These are phyloP conservation scores for Sclerotinia trifoliorum DNA, from an alignment of 2,329 filamentous ascomycete species.

Conservation along the genomic window DNA sequence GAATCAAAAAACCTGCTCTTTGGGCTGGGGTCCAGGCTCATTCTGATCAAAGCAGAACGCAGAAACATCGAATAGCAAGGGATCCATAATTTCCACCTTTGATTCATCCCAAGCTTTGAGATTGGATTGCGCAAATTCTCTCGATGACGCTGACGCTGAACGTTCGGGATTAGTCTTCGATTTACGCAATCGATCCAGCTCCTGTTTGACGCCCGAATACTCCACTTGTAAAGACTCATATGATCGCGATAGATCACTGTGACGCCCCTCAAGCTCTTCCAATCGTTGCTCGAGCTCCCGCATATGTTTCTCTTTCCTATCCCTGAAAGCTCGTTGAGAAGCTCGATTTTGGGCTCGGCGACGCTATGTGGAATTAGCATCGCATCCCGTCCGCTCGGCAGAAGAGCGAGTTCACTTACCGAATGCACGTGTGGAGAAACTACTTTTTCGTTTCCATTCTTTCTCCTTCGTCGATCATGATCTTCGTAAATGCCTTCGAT, in stretches of 20 bases:
- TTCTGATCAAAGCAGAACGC: conserved; percentile 39
- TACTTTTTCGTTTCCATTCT: conserved; percentile 36
- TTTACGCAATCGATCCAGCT: conserved; percentile 37
- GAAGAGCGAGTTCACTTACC: conserved; percentile 28
- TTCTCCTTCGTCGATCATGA: conserved; percentile 38
- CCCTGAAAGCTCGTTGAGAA: conserved; percentile 59
- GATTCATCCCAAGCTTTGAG: conserved; percentile 30
- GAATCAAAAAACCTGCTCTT: conserved; percentile 15
- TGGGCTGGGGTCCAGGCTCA: conserved; percentile 23
- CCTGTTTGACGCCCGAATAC: conserved; percentile 38
- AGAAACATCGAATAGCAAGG: conserved; percentile 39
- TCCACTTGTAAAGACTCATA: conserved; percentile 50
- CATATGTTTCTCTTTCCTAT: conserved; percentile 64
- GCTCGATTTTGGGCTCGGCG: conserved; percentile 60
- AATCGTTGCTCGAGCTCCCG: conserved; percentile 61
- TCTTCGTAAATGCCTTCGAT: conserved; percentile 41
- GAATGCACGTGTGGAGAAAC: conserved; percentile 40
- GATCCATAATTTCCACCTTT: conserved; percentile 35
- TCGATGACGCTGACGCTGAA: conserved; percentile 13
- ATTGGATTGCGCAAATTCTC: conserved; percentile 25
- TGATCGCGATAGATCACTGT: conserved; percentile 54
- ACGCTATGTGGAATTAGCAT: conserved; percentile 43
- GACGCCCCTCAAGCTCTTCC: conserved; percentile 52
- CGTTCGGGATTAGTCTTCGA: conserved; percentile 24
- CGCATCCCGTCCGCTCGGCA: conserved; percentile 8